Base-by-base conservation (phyloP, 495 filamentous ascomycete species). In the Xylaria longipes region DNA sequence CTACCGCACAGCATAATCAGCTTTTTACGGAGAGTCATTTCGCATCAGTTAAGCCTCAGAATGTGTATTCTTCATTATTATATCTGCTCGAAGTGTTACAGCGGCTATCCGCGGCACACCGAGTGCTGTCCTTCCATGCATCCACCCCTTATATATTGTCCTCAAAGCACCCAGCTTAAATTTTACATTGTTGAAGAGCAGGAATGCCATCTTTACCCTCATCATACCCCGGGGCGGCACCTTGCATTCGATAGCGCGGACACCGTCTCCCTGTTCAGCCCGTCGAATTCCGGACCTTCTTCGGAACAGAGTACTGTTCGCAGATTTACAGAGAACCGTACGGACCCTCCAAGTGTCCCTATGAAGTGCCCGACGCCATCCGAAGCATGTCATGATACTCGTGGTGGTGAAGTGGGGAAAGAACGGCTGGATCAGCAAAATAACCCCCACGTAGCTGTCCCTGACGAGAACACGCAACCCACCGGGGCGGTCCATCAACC, bases 31-130 rank as follows among this genome's bases (percentile, higher is more conserved):
- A 31, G 12, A 31, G 31, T 29, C 27, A 31, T 17, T 29, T 29
- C 12, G 25, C 27, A 17, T 31, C 25, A 56, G 27, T 17, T 56
- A 2, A 31, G 22, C 25, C 2, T 4, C 14, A 56, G 5, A 31
- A 71, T 71, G 69, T 71, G 69, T 17, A 15, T 54, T n/a, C 7
- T 71, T 9, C 22, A 43, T 35, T 65, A 65, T 27, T 43, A 43
- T 5, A 64, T 71, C 22, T 71, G 69, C 69, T 7, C 69, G 5
- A 45, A 33, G 35, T 71, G 69, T 25, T 65, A 65, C 60, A 45
- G 31, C 48, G 60, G 69, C 43, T 57, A 45, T n/a, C 69, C 69
- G 27, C 33, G 46, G 22, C 33, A 5, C 35, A 65, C 43, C 5
- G 35, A 45, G 4, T 9, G 45, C 15, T 71, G 69, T 31, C 3